Base-by-base conservation (phyloP, 768 basidiomycete species). In the Hypholoma sublateritium region DNA sequence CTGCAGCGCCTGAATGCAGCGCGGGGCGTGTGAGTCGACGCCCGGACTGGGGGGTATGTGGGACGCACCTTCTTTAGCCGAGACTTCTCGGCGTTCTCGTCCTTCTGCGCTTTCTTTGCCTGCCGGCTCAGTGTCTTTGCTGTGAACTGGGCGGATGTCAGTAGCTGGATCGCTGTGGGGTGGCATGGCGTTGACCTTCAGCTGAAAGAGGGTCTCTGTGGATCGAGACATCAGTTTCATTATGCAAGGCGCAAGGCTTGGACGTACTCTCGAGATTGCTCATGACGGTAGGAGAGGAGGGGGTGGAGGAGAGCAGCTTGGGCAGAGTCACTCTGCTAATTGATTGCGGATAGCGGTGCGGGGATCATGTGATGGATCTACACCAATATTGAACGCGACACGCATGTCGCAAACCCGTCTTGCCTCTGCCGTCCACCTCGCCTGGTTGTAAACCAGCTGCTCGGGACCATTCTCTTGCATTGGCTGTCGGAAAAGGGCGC, bases 101-200 rank as follows among this genome's bases (percentile, higher is more conserved):
- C 96, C 68, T 96, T 98, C 73, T 94, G 86, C 0, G 97, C 95
- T 74, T 98, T 98, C 80, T 93, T 95, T 3, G 97, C 94, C 74
- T 99, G 97, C 50, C 91, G 84, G 70, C 81, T 89, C 19, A 99
- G 82, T 35, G 93, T 86, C 84, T 98, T 99, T 59, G 97, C 95
- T 17, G 97, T 99, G 80, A 99, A 98, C 96, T 99, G 59, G 25
- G 46, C 17, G 36, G 36, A 28, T 36, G 55, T 56, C 46, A 48
- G 46, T 13, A 36, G 36, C 19, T 22, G 16, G 17, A 41, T 42
- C 22, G 16, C 24, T 22, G 36, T 9, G 36, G 14, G 14, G 24
- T 24, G 14, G 17, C 9, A 17, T 13, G 17, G 36, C 22, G 46
- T 35, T 25, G 57, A 95, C 96, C 84, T 99, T 99, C 66, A 99